Evolutionary conservation across 1,284 basidiomycete genomes (phyloP).

Genomic region (Cryptococcus wingfieldii): DNA sequence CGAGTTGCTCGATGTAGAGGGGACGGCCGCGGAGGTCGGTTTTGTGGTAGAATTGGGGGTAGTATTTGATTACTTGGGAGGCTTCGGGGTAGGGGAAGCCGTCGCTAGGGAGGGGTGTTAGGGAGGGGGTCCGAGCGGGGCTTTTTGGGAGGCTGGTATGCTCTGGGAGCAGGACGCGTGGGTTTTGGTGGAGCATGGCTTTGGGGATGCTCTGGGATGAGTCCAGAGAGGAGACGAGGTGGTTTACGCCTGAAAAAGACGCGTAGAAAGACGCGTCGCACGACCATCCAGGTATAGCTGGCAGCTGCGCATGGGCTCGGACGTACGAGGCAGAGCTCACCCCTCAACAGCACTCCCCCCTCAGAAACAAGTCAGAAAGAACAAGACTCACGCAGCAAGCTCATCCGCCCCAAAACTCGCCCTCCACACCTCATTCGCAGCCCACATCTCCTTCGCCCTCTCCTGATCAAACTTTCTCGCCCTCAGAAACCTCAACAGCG

Average conservation of each 20-base stretch:
- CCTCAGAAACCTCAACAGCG: conserved; percentile 79
- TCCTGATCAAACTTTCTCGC: conserved; percentile 87
- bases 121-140: background rate
- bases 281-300: too few species aligned
- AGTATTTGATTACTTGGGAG: conserved; percentile 74
- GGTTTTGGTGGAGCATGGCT: too few species aligned
- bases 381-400: conserved; percentile 63
- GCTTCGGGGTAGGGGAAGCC: conserved; percentile 78
- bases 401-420: conserved; percentile 84
- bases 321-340: too few species aligned
- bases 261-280: too few species aligned
- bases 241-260: too few species aligned
- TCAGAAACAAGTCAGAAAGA: too few species aligned
- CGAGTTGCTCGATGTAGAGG: conserved; percentile 90
- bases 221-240: too few species aligned
- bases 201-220: too few species aligned
- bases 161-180: too few species aligned
- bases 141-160: background rate
- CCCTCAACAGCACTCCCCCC: background rate
- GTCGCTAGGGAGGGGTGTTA: conserved; percentile 53
- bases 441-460: conserved; percentile 80
- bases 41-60: conserved; percentile 96
- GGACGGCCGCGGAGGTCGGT: conserved; percentile 94
- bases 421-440: conserved; percentile 82
- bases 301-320: too few species aligned